Evolutionary conservation across 2,329 filamentous ascomycete species (phyloP), one percentile per base, ranked within the genome.

Genomic region (Gnomoniopsis smithogilvyi): DNA sequence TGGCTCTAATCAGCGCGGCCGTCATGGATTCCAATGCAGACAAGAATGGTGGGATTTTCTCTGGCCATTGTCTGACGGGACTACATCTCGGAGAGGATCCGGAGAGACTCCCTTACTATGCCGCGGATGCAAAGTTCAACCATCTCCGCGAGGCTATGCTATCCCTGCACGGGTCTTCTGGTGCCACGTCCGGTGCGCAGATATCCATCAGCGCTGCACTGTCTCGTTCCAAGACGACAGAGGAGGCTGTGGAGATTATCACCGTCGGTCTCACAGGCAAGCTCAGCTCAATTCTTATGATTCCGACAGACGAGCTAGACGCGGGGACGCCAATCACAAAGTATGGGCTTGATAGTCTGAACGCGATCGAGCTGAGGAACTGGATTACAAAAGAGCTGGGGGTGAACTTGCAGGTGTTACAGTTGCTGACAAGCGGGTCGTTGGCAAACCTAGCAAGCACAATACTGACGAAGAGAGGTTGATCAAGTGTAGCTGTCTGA

Each of bases 41-140:
- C 38, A 54, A n/a, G 24, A 22, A 14, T 6, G 47, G 48, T 3
- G 33, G 33, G 6, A 64, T 82, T 3, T 59, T 54, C 52, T 43
- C 49, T 21, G 56, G 58, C 26, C 59, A 61, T 15, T 45, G 58
- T 12, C 26, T 62, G 26, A 55, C 60, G 0, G 56, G 56, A 14
- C 26, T 62, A 14, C 50, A 47, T 2, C 57, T 61, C 21, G 56
- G 56, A 17, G 36, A 48, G 12, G 53, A 62, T 14, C 50, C 56
- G 24, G 41, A 54, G 12, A 61, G 26, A 64, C 69, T 76, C 52
- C 80, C 80, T 0, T 85, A 82, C 71, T 85, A 81, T 77, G 77
- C 76, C 3, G 67, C 74, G 2, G 82, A 86, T 51, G 79, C 77
- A 55, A 84, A 82, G 66, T 84, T 84, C 69, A 76, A 77, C 57